Conservation (phyloP, 1,284 basidiomycete species). For the Rugosomyces carneus region DNA sequence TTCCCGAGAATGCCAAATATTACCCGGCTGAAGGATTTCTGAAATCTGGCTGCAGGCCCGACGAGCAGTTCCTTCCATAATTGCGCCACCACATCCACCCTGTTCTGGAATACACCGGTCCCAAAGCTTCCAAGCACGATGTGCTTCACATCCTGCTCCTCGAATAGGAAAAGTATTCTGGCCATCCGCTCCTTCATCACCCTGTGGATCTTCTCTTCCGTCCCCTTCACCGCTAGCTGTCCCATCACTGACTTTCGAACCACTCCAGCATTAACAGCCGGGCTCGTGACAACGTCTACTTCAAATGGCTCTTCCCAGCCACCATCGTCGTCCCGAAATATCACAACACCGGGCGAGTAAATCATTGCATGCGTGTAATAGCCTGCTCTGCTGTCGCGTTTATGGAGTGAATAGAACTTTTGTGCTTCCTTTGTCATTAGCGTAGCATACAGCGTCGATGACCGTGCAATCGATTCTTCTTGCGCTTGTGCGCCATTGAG, state of each 20-base stretch:
- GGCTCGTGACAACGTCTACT: conserved; percentile 60
- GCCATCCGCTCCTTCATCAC: conserved; percentile 65
- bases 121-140: conserved; percentile 70
- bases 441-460: conserved; percentile 60
- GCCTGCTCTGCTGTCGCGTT: conserved; percentile 40
- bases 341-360: conserved; percentile 53
- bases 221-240: conserved; percentile 24
- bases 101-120: conserved; percentile 68
- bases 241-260: conserved; percentile 35
- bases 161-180: conserved; percentile 56
- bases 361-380: conserved; percentile 70
- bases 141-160: conserved; percentile 49
- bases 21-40: conserved; percentile 46
- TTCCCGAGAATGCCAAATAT: conserved; percentile 57
- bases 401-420: conserved; percentile 55
- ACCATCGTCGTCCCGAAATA: conserved; percentile 57
- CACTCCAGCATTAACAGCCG: conserved; percentile 68
- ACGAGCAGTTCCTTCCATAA: conserved; percentile 60
- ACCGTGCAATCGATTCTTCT: conserved; percentile 67
- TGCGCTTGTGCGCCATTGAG: conserved; percentile 62
- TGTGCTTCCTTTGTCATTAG: conserved; percentile 47
- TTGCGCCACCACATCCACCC: conserved; percentile 46
- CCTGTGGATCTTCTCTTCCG: conserved; percentile 45
- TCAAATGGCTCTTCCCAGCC: conserved; percentile 48
- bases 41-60: conserved; percentile 39